A percentile compares a stretch with the other conserved stretches of the same genome.
These are phyloP conservation scores for Ammopiptanthus mongolicus DNA, from an alignment of 306 rosid genomes.

Conservation along the genomic window DNA sequence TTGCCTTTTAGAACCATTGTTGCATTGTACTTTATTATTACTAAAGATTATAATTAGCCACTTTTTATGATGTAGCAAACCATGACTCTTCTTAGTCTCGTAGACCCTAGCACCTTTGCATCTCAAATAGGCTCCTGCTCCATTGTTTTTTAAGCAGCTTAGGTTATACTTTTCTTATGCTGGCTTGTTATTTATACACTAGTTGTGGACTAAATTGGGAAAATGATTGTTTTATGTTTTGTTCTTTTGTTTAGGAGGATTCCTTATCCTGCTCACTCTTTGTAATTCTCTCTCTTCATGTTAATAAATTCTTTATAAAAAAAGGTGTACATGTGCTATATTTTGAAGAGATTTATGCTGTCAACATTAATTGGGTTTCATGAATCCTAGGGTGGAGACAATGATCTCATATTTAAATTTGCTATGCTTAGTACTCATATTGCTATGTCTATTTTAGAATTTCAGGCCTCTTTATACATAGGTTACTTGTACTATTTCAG, in stretches of 20 bases:
- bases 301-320: no score
- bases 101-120: background rate
- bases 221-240: background rate
- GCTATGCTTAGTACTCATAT: background rate
- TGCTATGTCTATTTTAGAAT: background rate
- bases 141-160: background rate
- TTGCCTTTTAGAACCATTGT: background rate
- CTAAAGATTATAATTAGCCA: background rate
- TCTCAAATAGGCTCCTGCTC: background rate
- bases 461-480: background rate
- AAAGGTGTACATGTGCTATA: background rate
- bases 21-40: background rate
- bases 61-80: background rate
- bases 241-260: background rate
- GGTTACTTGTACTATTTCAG: slow-evolving; percentile 34
- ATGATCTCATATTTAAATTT: background rate
- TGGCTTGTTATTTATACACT: background rate
- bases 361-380: background rate
- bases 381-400: background rate
- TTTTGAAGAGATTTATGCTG: background rate
- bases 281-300: background rate
- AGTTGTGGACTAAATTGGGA: background rate
- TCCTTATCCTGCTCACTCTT: background rate
- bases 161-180: background rate
- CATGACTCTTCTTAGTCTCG: background rate